Evolutionary conservation across 148 eudicot species (phyloP), one percentile per base, ranked within the genome.

Genomic region (Rhododendron kiyosumense): DNA sequence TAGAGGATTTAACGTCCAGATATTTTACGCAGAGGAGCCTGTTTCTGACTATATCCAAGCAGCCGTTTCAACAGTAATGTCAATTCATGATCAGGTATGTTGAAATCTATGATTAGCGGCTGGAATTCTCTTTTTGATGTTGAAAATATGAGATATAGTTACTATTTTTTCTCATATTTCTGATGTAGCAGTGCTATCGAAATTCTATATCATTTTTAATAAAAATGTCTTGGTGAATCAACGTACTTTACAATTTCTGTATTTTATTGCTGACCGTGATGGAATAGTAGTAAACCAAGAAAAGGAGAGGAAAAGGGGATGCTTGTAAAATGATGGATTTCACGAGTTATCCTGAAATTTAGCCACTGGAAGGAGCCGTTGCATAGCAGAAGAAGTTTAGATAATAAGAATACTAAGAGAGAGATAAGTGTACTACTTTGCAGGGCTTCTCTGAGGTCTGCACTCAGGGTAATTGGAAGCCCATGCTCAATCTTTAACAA

Each of bases 11-110:
- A 93, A 92, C 71, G 99, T 97, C 38, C 90, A 94, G 86, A 85
- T 93, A 59, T 93, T 91, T 84, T 95, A 97, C 88, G 90, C 88
- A 74, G 96, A 95, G 88, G 98, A 95, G 76, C 95, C 99, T 86
- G 98, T 95, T 89, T 86, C 96, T 54, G 98, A 97, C 93, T 97
- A 97, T 91, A 88, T 97, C 71, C 98, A 85, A 91, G 93, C 96
- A 80, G 93, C 93, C 86, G 99, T 97, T 89, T 94, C 99, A 78
- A 95, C 99, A 59, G 93, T 97, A 89, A 65, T 93, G 80, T 90
- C 94, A 89, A 94, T 97, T 87, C 92, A 94, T 86, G 94, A 95
- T 59, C 90, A 93, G 96, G 99, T 97, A 87, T 28, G 79, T 88
- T 28, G 69, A 85, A 34, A 36, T 75, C 71, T 57, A 61, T 49